Base-by-base conservation (phyloP, 225 moss, liverwort and hornwort genomes). In the Lunularia cruciata region DNA sequence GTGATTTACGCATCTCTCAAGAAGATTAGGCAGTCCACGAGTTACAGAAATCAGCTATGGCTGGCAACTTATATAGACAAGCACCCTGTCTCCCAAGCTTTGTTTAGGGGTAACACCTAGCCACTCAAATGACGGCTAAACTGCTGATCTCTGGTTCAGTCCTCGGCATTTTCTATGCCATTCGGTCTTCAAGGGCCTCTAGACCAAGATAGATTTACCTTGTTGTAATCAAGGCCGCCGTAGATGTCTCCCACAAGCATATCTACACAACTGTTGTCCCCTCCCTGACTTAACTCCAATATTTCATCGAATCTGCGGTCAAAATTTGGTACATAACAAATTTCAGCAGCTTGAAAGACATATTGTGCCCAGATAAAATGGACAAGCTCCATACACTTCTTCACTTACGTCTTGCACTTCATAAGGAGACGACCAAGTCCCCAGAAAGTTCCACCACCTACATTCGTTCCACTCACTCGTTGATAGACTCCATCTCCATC, bases 171-270 rank as follows among this genome's bases (percentile, higher is more conserved):
- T n/a, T n/a, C n/a, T n/a, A n/a, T n/a, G n/a, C n/a, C n/a, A n/a
- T n/a, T n/a, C n/a, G n/a, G n/a, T n/a, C n/a, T n/a, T n/a, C n/a
- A n/a, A n/a, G n/a, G n/a, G n/a, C n/a, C n/a, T n/a, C n/a, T n/a
- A n/a, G n/a, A n/a, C n/a, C n/a, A 40, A 14, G 48, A 1, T 30
- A 25, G 3, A 19, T 39, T 51, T 68, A 84, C 80, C 84, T 93
- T 98, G 51, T 79, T 89, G 69, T 98, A 93, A 81, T 98, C 98
- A 31, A 98, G 85, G 45, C 98, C 98, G n/a, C 98, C 98, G 70
- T 93, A 98, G 48, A 93, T 98, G 70, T 98, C 98, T 22, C 98
- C 90, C 40, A 98, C 98, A 49, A 98, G 91, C 98, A 98, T 98
- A 76, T 98, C 98, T 63, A 89, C 83, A n/a, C 77, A 51, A 74